Conservation (phyloP, 108 stramenopile genomes). For the Phaeodactylum tricornutum region DNA sequence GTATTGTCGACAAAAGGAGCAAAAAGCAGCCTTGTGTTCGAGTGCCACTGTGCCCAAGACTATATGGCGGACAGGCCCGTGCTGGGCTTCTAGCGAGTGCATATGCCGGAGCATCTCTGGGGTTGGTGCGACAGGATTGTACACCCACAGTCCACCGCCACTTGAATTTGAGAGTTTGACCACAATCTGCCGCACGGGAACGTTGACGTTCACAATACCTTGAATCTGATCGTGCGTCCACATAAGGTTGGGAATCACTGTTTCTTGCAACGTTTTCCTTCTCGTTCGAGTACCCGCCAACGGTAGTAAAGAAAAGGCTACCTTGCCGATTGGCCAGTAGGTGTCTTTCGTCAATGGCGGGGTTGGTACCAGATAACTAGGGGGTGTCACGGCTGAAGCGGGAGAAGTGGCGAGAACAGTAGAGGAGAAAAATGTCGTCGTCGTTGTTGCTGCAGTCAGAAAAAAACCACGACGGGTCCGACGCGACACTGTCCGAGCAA, state of each 20-base stretch:
- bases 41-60: constrained; percentile 83
- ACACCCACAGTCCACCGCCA: constrained; percentile 71
- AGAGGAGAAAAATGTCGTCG: too few relatives aligned
- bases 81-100: constrained; percentile 36
- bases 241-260: constrained; percentile 39
- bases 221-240: constrained; percentile 91
- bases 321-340: constrained; percentile 75
- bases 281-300: constrained; percentile 59
- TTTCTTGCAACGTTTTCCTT: constrained; percentile 52
- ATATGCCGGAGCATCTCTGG: constrained; percentile 68
- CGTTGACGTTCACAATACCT: constrained; percentile 90
- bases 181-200: constrained; percentile 80
- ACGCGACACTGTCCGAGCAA: too few relatives aligned
- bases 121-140: constrained; percentile 89
- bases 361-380: constrained; percentile 33
- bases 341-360: constrained; percentile 21
- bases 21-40: constrained; percentile 89
- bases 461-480: too few relatives aligned
- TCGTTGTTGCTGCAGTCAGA: too few relatives aligned
- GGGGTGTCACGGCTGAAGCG: too few relatives aligned
- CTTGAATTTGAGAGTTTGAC: constrained; percentile 41
- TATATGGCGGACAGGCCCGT: constrained; percentile 81
- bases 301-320: constrained; percentile 70
- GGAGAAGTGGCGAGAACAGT: too few relatives aligned
- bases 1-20: constrained; percentile 70